These are phyloP conservation scores for Zasmidium angulare DNA, from an alignment of 2,329 filamentous ascomycete genomes.

Conservation along the genomic window DNA sequence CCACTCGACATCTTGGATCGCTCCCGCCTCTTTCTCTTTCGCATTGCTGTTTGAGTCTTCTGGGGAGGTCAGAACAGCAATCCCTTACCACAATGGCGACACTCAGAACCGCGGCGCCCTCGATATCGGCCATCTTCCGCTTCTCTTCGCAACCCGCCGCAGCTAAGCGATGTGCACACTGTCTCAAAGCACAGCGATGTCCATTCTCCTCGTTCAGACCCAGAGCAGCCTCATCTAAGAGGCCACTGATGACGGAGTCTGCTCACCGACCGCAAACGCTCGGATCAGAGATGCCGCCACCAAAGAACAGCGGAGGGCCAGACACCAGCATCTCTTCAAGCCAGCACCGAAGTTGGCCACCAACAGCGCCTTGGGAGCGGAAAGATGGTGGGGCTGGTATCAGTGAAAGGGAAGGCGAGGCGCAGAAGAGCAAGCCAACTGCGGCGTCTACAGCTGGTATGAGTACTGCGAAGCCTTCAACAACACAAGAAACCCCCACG, in stretches of 20 bases:
- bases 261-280: slow-evolving; percentile 63
- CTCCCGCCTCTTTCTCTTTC: neutral
- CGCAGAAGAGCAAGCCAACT: slow-evolving; percentile 60
- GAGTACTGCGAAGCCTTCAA: slow-evolving; percentile 21
- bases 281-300: slow-evolving; percentile 56
- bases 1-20: neutral
- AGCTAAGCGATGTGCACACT: slow-evolving; percentile 42
- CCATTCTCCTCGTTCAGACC: slow-evolving; percentile 44
- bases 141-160: slow-evolving; percentile 35
- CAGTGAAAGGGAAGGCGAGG: slow-evolving; percentile 61
- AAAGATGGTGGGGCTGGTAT: slow-evolving; percentile 41
- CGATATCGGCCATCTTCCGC: slow-evolving; percentile 36
- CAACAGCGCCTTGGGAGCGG: slow-evolving; percentile 45
- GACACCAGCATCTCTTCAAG: slow-evolving; percentile 62
- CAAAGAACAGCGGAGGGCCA: slow-evolving; percentile 58
- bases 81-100: slow-evolving; percentile 28
- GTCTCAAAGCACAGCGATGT: slow-evolving; percentile 40
- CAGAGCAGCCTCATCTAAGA: slow-evolving; percentile 52
- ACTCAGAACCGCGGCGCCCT: slow-evolving; percentile 28
- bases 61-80: neutral
- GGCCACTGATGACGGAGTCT: slow-evolving; percentile 65
- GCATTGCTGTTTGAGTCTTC: neutral
- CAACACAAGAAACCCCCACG: slow-evolving; percentile 42
- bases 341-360: slow-evolving; percentile 49
- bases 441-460: slow-evolving; percentile 32